Evolutionary conservation across 345 rosid genomes (phyloP), one percentile per base, ranked within the genome.

Genomic region (Schrenkiella parvula): DNA sequence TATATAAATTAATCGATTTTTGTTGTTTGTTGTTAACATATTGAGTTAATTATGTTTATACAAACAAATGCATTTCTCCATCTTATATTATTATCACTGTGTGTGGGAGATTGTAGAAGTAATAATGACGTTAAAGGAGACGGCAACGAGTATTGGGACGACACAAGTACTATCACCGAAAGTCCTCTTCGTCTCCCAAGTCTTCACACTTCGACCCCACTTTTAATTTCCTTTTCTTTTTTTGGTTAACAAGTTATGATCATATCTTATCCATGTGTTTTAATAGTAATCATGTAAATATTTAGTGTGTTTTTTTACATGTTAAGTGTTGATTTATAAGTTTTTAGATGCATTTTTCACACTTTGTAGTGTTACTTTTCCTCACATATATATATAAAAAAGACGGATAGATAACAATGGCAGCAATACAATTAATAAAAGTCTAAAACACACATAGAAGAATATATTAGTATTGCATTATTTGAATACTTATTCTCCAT

Each of bases 101-200:
- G 75, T 48, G 58, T 6, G 51, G 1, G 22, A 17, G 46, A 31
- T 54, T n/a, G 28, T 66, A 57, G 38, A 37, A 57, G 66, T 41
- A 66, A 58, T 37, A 38, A 65, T 73, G 55, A 53, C 9, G 22
- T 4, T 67, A 52, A 74, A 53, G 63, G 42, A 62, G 64, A 53
- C 48, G 48, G 62, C 68, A 34, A 51, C 56, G 23, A 50, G 23
- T 58, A 59, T 67, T 42, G 73, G 47, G 47, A 50, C 55, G 69
- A 67, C 73, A 74, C 63, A 68, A 67, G 68, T 68, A 67, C 55
- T 50, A 32, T 68, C 79, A 68, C 79, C 74, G 79, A 75, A 75
- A 75, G 74, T 31, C 48, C 48, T 66, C 44, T 58, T 11, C 37
- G 61, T 32, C 60, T 57, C 59, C 66, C 1, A 74, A 22, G 61